Evolutionary conservation across 176 grass and related monocot genomes (phyloP).

Genomic region (Echinochloa phyllopogon): DNA sequence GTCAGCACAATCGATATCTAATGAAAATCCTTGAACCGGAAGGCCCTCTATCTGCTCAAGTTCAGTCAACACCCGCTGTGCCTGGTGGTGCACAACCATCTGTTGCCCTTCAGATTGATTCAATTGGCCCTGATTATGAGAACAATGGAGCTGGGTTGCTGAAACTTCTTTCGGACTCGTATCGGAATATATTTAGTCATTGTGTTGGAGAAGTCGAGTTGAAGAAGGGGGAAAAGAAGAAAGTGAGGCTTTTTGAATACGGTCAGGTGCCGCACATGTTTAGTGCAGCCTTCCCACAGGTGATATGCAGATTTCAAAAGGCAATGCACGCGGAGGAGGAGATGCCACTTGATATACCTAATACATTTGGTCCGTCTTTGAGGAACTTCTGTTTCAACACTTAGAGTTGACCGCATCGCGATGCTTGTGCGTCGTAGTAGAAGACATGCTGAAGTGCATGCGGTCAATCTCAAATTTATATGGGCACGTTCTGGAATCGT

Average conservation of each 20-base stretch:
- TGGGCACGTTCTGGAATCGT: too few species aligned
- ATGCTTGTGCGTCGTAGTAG: too few species aligned
- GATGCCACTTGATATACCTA: too few species aligned
- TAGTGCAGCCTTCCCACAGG: too few species aligned
- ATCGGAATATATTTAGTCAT: not conserved
- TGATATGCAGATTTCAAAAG: too few species aligned
- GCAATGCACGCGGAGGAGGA: too few species aligned
- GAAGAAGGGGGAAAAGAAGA: not conserved
- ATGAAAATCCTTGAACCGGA: not conserved
- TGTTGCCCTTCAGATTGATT: not conserved
- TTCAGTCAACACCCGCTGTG: not conserved
- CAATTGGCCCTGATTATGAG: not conserved
- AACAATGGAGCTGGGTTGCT: not conserved
- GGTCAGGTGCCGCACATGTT: not conserved
- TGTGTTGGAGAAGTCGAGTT: not conserved
- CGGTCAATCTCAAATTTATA: too few species aligned
- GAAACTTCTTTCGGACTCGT: not conserved
- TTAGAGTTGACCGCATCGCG: too few species aligned
- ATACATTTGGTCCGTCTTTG: too few species aligned
- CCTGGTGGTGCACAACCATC: not conserved
- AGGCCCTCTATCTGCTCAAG: not conserved
- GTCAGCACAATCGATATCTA: not conserved
- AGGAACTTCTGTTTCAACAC: too few species aligned
- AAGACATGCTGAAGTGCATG: too few species aligned
- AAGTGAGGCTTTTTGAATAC: not conserved